Evolutionary conservation across 257 asterid genomes (phyloP).

Genomic region (Forsythia viridissima): DNA sequence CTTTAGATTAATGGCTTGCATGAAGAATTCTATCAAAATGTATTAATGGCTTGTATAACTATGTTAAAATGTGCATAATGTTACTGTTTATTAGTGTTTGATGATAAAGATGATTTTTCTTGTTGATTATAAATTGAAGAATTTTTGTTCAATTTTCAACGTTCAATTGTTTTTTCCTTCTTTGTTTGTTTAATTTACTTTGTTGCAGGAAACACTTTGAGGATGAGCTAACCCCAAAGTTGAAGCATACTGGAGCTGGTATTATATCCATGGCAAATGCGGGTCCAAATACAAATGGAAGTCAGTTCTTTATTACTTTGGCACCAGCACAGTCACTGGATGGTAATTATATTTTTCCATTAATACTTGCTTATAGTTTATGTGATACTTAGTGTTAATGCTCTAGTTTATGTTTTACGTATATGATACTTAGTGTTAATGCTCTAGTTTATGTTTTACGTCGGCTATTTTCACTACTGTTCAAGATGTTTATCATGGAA

Average conservation of each 20-base stretch:
- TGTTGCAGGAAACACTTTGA: conserved; percentile 82
- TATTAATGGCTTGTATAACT: background rate
- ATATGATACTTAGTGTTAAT: background rate
- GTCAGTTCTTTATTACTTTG: conserved; percentile 94
- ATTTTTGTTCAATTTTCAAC: background rate
- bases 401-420: background rate
- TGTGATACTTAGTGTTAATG: background rate
- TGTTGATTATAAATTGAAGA: background rate
- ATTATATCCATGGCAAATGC: conserved; percentile 99
- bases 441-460: background rate
- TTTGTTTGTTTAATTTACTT: background rate
- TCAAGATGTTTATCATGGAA: background rate
- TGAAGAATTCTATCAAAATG: background rate
- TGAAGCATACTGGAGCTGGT: conserved; percentile 99
- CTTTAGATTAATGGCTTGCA: background rate
- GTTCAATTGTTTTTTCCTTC: background rate
- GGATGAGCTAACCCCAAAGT: conserved; percentile 76
- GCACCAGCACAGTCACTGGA: conserved; percentile 96
- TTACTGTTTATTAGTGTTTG: background rate
- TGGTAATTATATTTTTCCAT: conserved; percentile 46
- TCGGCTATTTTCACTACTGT: background rate
- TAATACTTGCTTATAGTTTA: background rate
- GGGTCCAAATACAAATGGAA: conserved; percentile 97
- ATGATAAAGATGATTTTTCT: background rate
- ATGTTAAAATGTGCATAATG: background rate